A percentile compares a stretch with the other conserved stretches of the same genome.
phyloP scores from a whole-genome alignment of 1,139 yeast species.

The Kodamaea sp. region DNA sequence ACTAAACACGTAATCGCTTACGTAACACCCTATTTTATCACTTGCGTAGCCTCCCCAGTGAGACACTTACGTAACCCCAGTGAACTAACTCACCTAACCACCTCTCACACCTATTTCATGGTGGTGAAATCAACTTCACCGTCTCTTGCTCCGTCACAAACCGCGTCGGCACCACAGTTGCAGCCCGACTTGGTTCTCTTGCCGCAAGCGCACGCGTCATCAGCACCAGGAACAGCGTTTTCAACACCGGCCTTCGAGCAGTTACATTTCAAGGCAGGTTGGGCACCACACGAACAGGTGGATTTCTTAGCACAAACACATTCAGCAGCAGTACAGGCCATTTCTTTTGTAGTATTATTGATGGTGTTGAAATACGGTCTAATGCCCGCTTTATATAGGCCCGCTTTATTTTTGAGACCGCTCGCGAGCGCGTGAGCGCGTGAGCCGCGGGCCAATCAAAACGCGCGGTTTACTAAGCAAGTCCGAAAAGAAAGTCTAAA shows the following conservation, averaged over 20 bases:
- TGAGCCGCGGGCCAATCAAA: slow-evolving; percentile 4
- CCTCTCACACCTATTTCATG: too few relatives aligned
- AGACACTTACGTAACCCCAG: too few relatives aligned
- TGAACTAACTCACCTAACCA: too few relatives aligned
- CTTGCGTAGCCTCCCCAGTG: too few relatives aligned
- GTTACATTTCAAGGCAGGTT: slow-evolving; percentile 44
- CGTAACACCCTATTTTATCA: too few relatives aligned
- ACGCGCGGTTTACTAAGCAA: slow-evolving; percentile 8
- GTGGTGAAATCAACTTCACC: slow-evolving; percentile 47
- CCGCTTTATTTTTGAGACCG: not conserved
- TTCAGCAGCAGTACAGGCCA: slow-evolving; percentile 44
- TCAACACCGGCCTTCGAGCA: slow-evolving; percentile 43
- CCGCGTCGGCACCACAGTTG: slow-evolving; percentile 40
- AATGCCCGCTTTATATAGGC: slow-evolving; percentile 1
- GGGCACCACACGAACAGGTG: slow-evolving; percentile 49
- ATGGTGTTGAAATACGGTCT: not conserved
- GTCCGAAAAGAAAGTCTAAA: too few relatives aligned
- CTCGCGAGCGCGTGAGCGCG: not conserved
- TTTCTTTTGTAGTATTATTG: slow-evolving; percentile 12
- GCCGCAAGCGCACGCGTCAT: slow-evolving; percentile 46
- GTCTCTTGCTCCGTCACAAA: slow-evolving; percentile 42
- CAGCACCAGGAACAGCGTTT: slow-evolving; percentile 35
- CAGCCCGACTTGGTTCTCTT: slow-evolving; percentile 40
- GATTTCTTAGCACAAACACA: slow-evolving; percentile 49
- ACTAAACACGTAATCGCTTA: slow-evolving; percentile 1